These are phyloP conservation scores for Elsinoe perseae DNA, from an alignment of 2,329 filamentous ascomycete species.

Conservation along the genomic window DNA sequence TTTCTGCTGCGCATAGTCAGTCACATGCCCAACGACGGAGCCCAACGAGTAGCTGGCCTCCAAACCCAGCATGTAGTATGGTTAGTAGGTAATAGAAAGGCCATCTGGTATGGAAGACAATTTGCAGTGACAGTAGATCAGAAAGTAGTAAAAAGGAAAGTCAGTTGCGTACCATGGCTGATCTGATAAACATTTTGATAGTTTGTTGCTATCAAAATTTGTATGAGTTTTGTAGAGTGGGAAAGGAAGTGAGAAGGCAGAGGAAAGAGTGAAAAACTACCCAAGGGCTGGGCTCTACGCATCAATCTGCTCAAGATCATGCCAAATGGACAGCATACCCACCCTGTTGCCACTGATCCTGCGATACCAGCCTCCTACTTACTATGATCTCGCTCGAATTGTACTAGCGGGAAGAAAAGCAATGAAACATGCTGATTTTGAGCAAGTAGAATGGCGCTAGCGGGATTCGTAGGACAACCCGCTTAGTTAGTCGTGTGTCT, in stretches of 20 bases:
- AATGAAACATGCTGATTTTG: not conserved
- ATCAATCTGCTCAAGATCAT: not conserved
- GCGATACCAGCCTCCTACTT: not conserved
- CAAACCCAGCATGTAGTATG: not conserved
- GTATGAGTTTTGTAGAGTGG: not conserved
- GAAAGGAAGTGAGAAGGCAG: not conserved
- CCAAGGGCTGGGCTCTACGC: not conserved
- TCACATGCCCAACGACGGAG: not conserved
- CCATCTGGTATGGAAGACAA: not conserved
- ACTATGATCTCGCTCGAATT: not conserved
- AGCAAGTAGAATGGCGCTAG: not conserved
- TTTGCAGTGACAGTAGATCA: not conserved
- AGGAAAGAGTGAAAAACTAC: not conserved
- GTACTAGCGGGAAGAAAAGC: not conserved
- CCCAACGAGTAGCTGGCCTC: not conserved
- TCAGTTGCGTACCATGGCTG: not conserved
- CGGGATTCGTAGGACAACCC: not conserved
- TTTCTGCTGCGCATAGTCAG: not conserved
- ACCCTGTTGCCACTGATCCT: not conserved
- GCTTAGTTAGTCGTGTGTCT: not conserved
- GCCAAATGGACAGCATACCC: not conserved
- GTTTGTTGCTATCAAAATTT: not conserved
- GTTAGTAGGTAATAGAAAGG: not conserved
- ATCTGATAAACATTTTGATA: not conserved
- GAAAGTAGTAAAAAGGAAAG: not conserved